Conservation (phyloP, 2,329 filamentous ascomycete species). For the Fusarium keratoplasticum region DNA sequence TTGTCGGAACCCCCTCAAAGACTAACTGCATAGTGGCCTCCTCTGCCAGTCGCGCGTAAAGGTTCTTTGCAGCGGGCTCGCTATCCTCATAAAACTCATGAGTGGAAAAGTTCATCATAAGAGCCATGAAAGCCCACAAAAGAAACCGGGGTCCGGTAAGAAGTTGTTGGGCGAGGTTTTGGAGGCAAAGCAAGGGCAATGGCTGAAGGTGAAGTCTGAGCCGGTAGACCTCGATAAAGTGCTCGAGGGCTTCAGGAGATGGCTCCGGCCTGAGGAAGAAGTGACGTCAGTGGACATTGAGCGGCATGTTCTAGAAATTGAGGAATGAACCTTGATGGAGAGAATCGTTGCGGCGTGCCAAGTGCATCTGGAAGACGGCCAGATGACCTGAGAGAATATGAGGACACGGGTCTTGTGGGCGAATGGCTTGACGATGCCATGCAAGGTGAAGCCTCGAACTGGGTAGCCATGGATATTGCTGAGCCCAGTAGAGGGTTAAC, state of each 20-base stretch:
- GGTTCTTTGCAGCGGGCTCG: background rate
- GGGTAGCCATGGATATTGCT: background rate
- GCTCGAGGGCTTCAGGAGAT: background rate
- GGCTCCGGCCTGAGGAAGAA: background rate
- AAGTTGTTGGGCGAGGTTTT: background rate
- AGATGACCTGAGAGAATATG: background rate
- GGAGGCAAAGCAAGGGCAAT: background rate
- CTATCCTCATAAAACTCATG: background rate
- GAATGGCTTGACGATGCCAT: background rate
- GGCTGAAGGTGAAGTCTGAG: background rate
- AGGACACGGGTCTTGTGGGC: background rate
- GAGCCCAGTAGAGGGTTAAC: background rate
- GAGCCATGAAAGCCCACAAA: background rate
- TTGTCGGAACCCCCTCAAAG: background rate
- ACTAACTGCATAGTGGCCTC: background rate
- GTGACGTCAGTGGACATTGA: background rate
- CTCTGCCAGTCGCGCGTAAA: background rate
- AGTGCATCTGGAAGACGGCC: background rate
- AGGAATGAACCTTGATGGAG: background rate
- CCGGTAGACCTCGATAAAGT: background rate
- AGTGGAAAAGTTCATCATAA: background rate
- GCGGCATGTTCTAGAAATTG: background rate
- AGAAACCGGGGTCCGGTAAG: background rate
- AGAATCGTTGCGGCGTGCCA: background rate
- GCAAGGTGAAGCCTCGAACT: background rate